Percentiles rank a stretch among this genome's conserved stretches.
Evolutionary conservation across 106 monocot genomes (phyloP).

Genomic region (Dendrobium huoshanense): DNA sequence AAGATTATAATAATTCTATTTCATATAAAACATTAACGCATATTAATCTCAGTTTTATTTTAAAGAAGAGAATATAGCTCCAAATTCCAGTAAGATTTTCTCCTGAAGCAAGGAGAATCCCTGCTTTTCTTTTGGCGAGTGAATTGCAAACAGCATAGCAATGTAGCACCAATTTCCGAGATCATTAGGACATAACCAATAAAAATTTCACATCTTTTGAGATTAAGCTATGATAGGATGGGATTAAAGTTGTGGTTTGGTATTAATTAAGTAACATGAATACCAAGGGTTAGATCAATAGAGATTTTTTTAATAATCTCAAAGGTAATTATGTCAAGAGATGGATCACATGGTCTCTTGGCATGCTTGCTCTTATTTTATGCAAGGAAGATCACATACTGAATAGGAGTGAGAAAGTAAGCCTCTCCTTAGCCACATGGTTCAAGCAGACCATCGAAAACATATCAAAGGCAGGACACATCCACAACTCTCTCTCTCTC

Average conservation of each 20-base stretch:
- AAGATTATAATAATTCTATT: not conserved
- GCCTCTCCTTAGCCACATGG: not conserved
- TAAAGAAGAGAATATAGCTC: not conserved
- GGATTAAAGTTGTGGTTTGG: not conserved
- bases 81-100: not conserved
- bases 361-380: constrained; percentile 6
- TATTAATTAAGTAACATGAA: not conserved
- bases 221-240: not conserved
- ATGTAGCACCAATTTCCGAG: not conserved
- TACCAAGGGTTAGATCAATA: not conserved
- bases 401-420: not conserved
- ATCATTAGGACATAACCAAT: not conserved
- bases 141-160: not conserved
- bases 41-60: not conserved
- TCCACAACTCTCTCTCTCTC: not conserved
- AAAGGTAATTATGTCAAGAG: not conserved
- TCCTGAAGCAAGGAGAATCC: not conserved
- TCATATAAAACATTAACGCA: not conserved
- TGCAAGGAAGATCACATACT: not conserved
- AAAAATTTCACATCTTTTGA: constrained; percentile 5
- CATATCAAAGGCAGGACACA: not conserved
- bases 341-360: constrained; percentile 7
- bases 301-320: not conserved
- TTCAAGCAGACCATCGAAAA: not conserved
- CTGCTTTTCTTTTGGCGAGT: not conserved